Base-by-base conservation (phyloP, 1,139 yeast species). In the Blastobotrys indianensis region DNA sequence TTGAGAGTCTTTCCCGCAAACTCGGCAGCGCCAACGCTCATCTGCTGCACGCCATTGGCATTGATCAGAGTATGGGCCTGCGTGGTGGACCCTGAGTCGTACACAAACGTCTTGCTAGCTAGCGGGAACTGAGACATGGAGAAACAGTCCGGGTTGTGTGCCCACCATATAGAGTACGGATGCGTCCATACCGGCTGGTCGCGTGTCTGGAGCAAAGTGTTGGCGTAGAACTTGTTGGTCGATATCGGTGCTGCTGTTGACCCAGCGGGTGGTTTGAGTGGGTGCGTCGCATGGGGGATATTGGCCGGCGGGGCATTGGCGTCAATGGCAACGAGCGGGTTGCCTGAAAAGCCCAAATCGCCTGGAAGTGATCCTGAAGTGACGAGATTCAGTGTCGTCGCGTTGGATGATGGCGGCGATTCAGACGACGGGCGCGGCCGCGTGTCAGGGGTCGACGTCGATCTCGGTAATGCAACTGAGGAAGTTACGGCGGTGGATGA, bases 221-320 rank as follows among this genome's bases (percentile, higher is more conserved):
- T 88, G 8, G 85, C 82, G 61, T 84, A 87, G 63, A 86, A 88
- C 61, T 87, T 86, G 67, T 88, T 88, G 15, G 97, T 87, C 53
- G 79, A 79, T 40, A 79, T 35, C 12, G 44, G 42, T 11, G 37
- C 46, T 20, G 32, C n/a, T 12, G 29, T 8, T 11, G 7, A 10
- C 16, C 13, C 23, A 8, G 23, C 79, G 62, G 54, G 55, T 20
- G 76, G 88, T 4, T 53, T 53, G 64, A 68, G 64, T 36, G 64
- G 65, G 42, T 73, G 83, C 48, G 61, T 62, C 46, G 65, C 85
- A 52, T 70, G 64, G 9, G 75, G 58, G 61, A 83, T 82, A 13
- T 72, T 60, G 10, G 25, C 3, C 2, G 13, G 25, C 3, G 51
- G 51, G 12, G 28, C 29, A 6, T 36, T 4, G 2, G 40, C 39